Evolutionary conservation across 495 filamentous ascomycete species (phyloP).

Genomic region (Baudoinia panamericana): DNA sequence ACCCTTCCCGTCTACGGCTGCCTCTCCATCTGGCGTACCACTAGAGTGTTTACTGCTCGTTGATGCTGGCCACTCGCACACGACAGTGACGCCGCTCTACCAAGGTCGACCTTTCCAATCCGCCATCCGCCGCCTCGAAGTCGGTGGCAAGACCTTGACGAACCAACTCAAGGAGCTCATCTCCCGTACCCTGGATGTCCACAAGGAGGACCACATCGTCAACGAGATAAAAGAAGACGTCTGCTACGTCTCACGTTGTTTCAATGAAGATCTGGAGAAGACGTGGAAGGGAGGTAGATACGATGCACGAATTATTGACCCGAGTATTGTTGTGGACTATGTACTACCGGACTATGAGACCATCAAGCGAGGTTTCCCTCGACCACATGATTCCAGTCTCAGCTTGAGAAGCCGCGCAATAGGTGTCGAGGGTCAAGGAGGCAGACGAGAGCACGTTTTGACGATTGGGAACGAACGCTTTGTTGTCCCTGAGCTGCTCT

Average conservation of each 20-base stretch:
- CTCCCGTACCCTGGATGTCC: slow-evolving; percentile 87
- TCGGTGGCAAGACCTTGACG: slow-evolving; percentile 89
- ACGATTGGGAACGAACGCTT: slow-evolving; percentile 89
- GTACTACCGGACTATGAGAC: slow-evolving; percentile 85
- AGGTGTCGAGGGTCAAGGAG: slow-evolving; percentile 39
- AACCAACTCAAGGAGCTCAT: slow-evolving; percentile 85
- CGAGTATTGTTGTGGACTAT: slow-evolving; percentile 69
- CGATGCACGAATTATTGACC: slow-evolving; percentile 37
- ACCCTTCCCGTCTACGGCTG: slow-evolving; percentile 40
- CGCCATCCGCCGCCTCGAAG: slow-evolving; percentile 71
- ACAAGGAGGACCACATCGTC: slow-evolving; percentile 81
- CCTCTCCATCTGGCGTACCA: slow-evolving; percentile 36
- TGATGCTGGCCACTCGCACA: slow-evolving; percentile 87
- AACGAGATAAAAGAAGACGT: slow-evolving; percentile 89
- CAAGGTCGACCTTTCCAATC: slow-evolving; percentile 66
- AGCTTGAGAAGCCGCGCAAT: slow-evolving; percentile 40
- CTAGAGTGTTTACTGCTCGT: slow-evolving; percentile 75
- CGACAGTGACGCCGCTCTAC: slow-evolving; percentile 78
- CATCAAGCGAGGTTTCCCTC: slow-evolving; percentile 54
- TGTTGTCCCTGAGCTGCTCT: slow-evolving; percentile 77
- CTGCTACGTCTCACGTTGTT: slow-evolving; percentile 65
- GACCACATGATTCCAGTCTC: slow-evolving; percentile 56
- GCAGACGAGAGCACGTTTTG: slow-evolving; percentile 63
- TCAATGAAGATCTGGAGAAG: slow-evolving; percentile 63
- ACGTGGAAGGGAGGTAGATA: slow-evolving; percentile 65